Percentiles rank a stretch among this genome's conserved stretches.
Conservation (phyloP, 352 stramenopile genomes). For the Phytophthora multivora region DNA sequence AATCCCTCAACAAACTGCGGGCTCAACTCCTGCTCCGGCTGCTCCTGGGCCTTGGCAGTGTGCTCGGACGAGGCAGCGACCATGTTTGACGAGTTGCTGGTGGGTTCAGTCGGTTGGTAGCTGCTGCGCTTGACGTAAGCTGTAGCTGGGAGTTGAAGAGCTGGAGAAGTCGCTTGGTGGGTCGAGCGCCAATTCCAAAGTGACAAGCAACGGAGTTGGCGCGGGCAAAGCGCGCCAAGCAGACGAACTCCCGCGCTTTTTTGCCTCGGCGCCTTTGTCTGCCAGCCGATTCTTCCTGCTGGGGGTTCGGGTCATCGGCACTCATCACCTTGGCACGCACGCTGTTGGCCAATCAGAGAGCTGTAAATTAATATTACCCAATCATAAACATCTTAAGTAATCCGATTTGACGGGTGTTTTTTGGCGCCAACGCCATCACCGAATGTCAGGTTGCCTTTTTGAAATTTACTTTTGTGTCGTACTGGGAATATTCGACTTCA, state of each 20-base stretch:
- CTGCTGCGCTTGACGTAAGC: slow-evolving; percentile 7
- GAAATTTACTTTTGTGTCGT: slow-evolving; percentile 6
- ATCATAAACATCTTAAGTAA: not conserved
- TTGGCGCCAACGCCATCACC: slow-evolving; percentile 16
- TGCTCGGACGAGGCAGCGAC: slow-evolving; percentile 38
- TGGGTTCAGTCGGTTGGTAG: not conserved
- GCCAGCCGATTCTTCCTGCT: slow-evolving; percentile 25
- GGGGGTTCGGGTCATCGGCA: slow-evolving; percentile 4
- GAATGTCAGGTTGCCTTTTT: slow-evolving; percentile 19
- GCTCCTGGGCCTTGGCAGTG: slow-evolving; percentile 27
- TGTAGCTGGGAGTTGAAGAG: not conserved
- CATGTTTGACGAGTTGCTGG: slow-evolving; percentile 24
- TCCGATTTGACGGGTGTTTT: slow-evolving; percentile 16
- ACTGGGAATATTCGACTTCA: slow-evolving; percentile 3
- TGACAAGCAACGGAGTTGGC: slow-evolving; percentile 23
- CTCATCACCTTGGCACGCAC: slow-evolving; percentile 3
- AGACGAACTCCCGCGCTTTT: slow-evolving; percentile 35
- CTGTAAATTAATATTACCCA: not conserved
- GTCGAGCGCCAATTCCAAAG: slow-evolving; percentile 38
- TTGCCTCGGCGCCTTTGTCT: slow-evolving; percentile 1
- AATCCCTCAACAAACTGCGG: slow-evolving; percentile 29
- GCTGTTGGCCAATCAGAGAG: slow-evolving; percentile 16
- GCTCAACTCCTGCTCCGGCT: slow-evolving; percentile 36
- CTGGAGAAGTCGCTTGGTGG: slow-evolving; percentile 18
- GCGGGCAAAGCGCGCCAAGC: slow-evolving; percentile 15